These are phyloP conservation scores for Maudiozyma turicensis DNA, from an alignment of 805 yeast species.

Conservation along the genomic window DNA sequence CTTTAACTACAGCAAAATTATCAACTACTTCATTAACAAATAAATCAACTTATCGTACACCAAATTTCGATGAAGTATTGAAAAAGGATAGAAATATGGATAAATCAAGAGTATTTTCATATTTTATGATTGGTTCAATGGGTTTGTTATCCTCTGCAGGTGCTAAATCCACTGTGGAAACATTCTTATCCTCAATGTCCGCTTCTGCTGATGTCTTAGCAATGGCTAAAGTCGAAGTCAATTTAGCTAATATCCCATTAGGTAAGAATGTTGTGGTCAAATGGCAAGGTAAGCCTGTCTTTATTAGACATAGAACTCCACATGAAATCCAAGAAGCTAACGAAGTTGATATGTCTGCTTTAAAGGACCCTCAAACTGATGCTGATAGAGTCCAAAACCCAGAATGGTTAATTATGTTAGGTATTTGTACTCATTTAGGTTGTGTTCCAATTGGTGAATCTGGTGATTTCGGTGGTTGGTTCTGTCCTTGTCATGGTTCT, in stretches of 20 bases:
- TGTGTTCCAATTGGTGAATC: constrained; percentile 99
- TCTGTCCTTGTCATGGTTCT: constrained; percentile 99
- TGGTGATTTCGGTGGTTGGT: constrained; percentile 99
- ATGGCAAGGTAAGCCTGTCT: constrained; percentile 99
- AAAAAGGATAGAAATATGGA: constrained; percentile 63
- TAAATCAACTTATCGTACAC: constrained; percentile 79
- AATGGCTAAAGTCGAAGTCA: constrained; percentile 98
- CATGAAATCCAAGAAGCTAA: constrained; percentile 94
- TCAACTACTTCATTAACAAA: constrained; percentile 26
- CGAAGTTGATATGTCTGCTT: constrained; percentile 56
- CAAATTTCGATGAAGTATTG: constrained; percentile 76
- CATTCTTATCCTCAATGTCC: constrained; percentile 85
- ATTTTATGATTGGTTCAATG: constrained; percentile 95
- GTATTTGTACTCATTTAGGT: constrained; percentile 99
- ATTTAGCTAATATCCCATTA: constrained; percentile 84
- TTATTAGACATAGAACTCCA: constrained; percentile 96
- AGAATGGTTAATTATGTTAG: constrained; percentile 97
- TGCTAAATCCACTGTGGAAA: constrained; percentile 91
- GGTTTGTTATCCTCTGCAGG: constrained; percentile 88
- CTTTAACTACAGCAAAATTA: constrained; percentile 11
- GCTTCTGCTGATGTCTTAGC: constrained; percentile 99
- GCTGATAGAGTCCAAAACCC: constrained; percentile 92
- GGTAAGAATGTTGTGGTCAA: constrained; percentile 97
- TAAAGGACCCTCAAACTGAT: constrained; percentile 94
- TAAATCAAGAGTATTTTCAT: constrained; percentile 75